phyloP scores from a whole-genome alignment of 768 basidiomycete genomes.

The Amanita rubescens region DNA sequence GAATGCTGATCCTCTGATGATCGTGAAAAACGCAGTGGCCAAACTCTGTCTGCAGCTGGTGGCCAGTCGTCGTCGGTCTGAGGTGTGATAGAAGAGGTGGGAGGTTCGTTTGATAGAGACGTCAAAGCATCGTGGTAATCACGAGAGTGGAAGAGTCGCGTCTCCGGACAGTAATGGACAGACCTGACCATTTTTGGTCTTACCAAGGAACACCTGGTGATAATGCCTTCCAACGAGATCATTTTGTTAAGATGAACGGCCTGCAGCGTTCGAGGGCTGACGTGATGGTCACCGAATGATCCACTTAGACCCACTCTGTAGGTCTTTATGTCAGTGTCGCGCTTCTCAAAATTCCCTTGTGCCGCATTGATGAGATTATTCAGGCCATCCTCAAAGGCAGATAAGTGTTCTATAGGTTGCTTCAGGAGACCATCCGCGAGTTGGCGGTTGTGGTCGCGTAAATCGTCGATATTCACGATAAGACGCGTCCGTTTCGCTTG shows the following conservation, averaged over 20 bases:
- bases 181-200: conserved; percentile 98
- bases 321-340: conserved; percentile 70
- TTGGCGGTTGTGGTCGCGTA: conserved; percentile 87
- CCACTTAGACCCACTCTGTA: conserved; percentile 91
- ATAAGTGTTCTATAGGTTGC: conserved; percentile 78
- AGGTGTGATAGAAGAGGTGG: conserved; percentile 81
- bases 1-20: conserved; percentile 95
- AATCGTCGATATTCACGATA: conserved; percentile 91
- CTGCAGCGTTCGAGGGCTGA: conserved; percentile 87
- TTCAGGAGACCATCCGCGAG: conserved; percentile 85
- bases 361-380: conserved; percentile 4
- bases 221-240: conserved; percentile 97
- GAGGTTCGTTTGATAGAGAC: conserved; percentile 78
- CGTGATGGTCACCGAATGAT: conserved; percentile 97
- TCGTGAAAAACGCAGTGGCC: conserved; percentile 90
- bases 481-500: conserved; percentile 79
- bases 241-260: conserved; percentile 89
- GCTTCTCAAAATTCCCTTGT: conserved; percentile 40
- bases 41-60: conserved; percentile 83
- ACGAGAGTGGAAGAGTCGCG: conserved; percentile 74
- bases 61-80: conserved; percentile 89
- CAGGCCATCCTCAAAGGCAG: conserved; percentile 79
- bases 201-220: conserved; percentile 95
- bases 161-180: conserved; percentile 91
- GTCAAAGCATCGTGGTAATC: conserved; percentile 92